Evolutionary conservation across 768 basidiomycete genomes (phyloP), one percentile per base, ranked within the genome.

Genomic region (Crucibulum laeve): DNA sequence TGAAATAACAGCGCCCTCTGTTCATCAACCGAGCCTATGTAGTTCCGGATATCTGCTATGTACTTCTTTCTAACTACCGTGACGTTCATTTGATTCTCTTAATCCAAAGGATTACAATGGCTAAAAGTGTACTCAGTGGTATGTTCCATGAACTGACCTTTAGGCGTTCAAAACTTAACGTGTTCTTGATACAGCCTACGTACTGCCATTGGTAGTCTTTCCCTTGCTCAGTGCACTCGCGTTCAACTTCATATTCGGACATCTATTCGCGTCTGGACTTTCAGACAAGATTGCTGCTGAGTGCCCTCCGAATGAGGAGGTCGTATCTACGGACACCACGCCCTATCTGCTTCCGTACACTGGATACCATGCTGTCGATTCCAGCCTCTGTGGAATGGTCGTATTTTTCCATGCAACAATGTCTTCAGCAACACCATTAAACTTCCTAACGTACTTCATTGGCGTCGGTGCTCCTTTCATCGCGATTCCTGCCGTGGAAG

Each of bases 391-490:
- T 41, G 52, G 55, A 8, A 36, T 79, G 28, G 70, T 78, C 36
- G 47, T 57, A 0, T 68, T 80, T 55, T 81, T 80, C 56, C 71
- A 78, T 25, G 57, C 56, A 28, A 60, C 65, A 18, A 61, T 78
- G 45, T 57, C 58, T 18, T 49, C 51, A 19, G 53, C 56, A 5
- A 41, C 48, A 6, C 58, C 62, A 10, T 42, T 58, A 11, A 50
- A 58, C 8, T 65, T 67, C 47, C 53, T 72, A 26, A 53, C 53
- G 5, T 76, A 76, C 47, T 63, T 68, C 33, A 43, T 74, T 21
- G 57, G 56, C 17, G 59, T 59, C 15, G 52, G 56, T 19, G 48
- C 58, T 2, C 61, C 69, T 4, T 47, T 76, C n/a, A 42, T 72
- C n/a, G 57, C 66, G 17, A 55, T 76, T 33, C 70, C 68, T 17